Base-by-base conservation (phyloP, 2,329 filamentous ascomycete species). In the Talaromyces sp. region DNA sequence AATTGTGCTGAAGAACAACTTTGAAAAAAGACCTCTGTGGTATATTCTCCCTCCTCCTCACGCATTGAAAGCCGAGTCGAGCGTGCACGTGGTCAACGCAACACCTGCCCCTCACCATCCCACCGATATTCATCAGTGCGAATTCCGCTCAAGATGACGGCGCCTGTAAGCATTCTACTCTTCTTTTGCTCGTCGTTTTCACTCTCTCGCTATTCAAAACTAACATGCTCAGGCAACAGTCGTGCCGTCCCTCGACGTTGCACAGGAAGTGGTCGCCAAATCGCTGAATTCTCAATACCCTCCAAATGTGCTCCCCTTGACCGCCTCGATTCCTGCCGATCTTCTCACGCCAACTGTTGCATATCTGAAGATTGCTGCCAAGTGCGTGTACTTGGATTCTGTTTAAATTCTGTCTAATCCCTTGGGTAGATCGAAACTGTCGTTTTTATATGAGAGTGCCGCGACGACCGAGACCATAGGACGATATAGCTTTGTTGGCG, bases 391-490 rank as follows among this genome's bases (percentile, higher is more conserved):
- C 1, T 10, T 42, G 12, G 14, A 10, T 50, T 47, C 28, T 31
- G 44, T 16, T 30, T 30, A 16, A 23, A 16, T 10, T 18, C 18
- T n/a, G 10, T 51, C 31, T 36, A 54, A 12, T 16, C 16, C 18
- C 36, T 9, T 56, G 28, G 23, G 33, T 64, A 78, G 76, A 67
- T 90, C 90, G 56, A 88, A 91, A 68, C 87, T 91, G 70, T 97
- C 94, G 3, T 98, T 97, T 75, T 86, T 99, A 55, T 96, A 96
- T 76, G 95, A 99, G 79, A 96, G 92, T 70, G 95, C 94, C 30
- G 92, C 93, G 27, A 89, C 86, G 16, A 94, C 92, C 31, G 94
- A 98, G 78, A 92, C 89, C 18, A 92, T 99, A 67, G 94, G 94
- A 62, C 85, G 95, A 70, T 98, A 97, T 77, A 96, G 92, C 80